Base-by-base conservation (phyloP, 176 grass and related monocot genomes). In the Bonia amplexicaulis region DNA sequence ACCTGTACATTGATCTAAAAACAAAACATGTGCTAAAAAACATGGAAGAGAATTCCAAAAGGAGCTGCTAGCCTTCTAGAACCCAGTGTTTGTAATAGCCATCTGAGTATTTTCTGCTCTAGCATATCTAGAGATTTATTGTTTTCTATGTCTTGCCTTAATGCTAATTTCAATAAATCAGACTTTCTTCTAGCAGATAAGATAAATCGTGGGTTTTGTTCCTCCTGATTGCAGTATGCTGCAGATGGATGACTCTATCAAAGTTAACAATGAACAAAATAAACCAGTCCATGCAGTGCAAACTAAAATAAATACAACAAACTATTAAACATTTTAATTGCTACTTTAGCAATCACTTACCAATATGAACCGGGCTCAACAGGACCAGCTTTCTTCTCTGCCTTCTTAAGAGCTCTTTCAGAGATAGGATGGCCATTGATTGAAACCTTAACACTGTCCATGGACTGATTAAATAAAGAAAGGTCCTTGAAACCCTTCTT, bases 351-450 rank as follows among this genome's bases (percentile, higher is more conserved):
- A 80, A 73, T 15, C 54, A 78, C 85, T 94, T 89, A 98, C 96
- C 96, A 98, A 79, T 98, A 98, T 39, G 91, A 89, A 63, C 96
- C 96, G 51, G 93, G 93, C 81, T 95, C 88, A 25, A 98, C 76
- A 17, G 86, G 89, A 20, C 96, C 96, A n/a, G 96, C 91, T 77
- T 95, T 89, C 76, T 94, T 94, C 86, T 98, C 96, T 78, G 96
- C 96, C 83, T 93, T 92, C 78, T 90, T 95, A 89, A 95, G 87
- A 71, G 84, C 89, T 69, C 88, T 90, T 80, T 96, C 93, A 73
- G 91, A 93, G 89, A 98, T 96, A 78, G 91, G 91, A 63, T 93
- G 88, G 12, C 93, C 91, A 92, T 98, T 98, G 49, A 98, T 83
- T 69, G 84, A 98, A 89, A 98, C 91, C 64, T 91, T 92, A 86